Percentiles rank a stretch among this genome's conserved stretches.
These are phyloP conservation scores for Holtermannia corniformis DNA, from an alignment of 768 basidiomycete genomes.

Conservation along the genomic window DNA sequence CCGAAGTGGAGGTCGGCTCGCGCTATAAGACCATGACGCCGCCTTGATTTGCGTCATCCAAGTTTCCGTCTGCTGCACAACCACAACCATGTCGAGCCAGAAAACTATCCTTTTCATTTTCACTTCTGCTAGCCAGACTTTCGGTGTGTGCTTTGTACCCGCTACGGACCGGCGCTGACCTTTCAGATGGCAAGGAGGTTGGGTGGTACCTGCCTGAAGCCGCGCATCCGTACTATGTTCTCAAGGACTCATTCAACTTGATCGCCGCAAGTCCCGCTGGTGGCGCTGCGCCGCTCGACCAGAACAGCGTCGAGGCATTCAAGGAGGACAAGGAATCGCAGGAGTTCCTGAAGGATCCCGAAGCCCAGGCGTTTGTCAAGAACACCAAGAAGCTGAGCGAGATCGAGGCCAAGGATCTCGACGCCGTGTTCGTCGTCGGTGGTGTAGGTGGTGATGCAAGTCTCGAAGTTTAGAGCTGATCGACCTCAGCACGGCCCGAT, in stretches of 20 bases:
- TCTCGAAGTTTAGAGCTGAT: background rate
- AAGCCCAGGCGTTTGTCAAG: conserved; percentile 50
- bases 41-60: too few species aligned
- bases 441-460: conserved; percentile 42
- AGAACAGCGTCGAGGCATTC: conserved; percentile 45
- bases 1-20: too few species aligned
- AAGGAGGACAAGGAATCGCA: conserved; percentile 49
- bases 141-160: conserved; percentile 28
- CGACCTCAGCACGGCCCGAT: conserved; percentile 55
- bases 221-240: conserved; percentile 59
- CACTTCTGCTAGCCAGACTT: conserved; percentile 55
- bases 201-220: conserved; percentile 73
- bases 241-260: conserved; percentile 49
- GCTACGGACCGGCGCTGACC: background rate
- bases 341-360: conserved; percentile 54
- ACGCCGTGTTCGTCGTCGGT: conserved; percentile 67
- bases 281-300: conserved; percentile 63
- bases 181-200: conserved; percentile 39
- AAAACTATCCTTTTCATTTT: conserved; percentile 58
- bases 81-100: conserved; percentile 8
- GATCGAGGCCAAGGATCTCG: conserved; percentile 55
- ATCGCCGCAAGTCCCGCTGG: conserved; percentile 57
- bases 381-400: conserved; percentile 55
- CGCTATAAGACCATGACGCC: too few species aligned
- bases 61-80: too few species aligned